Percentiles rank a stretch among this genome's conserved stretches.
Evolutionary conservation across 257 asterid species (phyloP).

Genomic region (Solanum pimpinellifolium): DNA sequence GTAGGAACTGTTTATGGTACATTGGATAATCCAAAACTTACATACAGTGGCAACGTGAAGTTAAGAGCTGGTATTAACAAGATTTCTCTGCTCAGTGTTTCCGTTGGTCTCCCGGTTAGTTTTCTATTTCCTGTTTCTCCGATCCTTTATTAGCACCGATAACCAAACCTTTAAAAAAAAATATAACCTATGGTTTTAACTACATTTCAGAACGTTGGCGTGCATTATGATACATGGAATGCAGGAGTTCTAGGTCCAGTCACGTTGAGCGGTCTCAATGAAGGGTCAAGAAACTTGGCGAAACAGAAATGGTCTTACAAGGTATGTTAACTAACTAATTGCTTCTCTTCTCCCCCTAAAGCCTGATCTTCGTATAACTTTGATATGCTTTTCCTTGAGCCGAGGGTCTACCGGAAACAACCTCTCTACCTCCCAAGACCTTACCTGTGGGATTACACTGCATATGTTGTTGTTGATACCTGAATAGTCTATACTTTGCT

Average conservation of each 20-base stretch:
- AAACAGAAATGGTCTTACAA: constrained; percentile 77
- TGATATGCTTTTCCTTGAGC: neutral
- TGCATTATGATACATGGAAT: constrained; percentile 75
- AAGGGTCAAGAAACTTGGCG: constrained; percentile 70
- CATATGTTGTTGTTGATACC: neutral
- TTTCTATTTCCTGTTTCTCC: neutral
- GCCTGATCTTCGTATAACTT: neutral
- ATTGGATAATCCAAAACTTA: constrained; percentile 50
- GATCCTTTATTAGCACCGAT: neutral
- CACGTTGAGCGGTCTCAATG: constrained; percentile 58
- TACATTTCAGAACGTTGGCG: constrained; percentile 57
- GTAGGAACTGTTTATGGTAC: constrained; percentile 57
- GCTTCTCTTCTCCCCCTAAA: neutral
- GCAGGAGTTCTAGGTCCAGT: constrained; percentile 87
- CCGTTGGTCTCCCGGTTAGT: constrained; percentile 86
- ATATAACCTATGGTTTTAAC: neutral
- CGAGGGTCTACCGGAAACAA: neutral
- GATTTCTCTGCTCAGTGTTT: constrained; percentile 70
- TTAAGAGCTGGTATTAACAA: constrained; percentile 67
- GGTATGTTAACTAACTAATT: constrained; percentile 20
- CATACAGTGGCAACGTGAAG: constrained; percentile 38
- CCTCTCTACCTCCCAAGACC: neutral
- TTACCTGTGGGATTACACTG: neutral
- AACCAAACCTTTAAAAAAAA: neutral
- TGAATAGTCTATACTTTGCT: neutral